Conservation (phyloP, 768 basidiomycete genomes). For the Suillus discolor region DNA sequence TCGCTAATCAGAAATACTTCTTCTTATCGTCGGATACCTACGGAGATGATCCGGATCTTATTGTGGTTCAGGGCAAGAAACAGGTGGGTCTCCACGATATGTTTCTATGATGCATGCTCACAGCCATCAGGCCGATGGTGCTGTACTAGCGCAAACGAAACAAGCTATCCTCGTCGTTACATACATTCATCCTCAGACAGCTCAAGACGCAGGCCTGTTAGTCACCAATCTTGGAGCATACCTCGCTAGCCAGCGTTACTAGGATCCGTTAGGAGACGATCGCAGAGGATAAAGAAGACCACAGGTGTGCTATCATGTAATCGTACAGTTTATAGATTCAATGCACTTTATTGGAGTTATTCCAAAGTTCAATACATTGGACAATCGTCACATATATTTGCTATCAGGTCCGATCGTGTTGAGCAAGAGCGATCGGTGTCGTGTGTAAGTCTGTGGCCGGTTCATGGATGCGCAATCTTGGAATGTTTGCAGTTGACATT, state of each 20-base stretch:
- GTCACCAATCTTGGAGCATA: conserved; percentile 80
- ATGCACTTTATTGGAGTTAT: neutral
- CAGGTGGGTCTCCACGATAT: conserved; percentile 46
- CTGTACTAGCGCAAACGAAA: conserved; percentile 73
- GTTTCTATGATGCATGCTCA: neutral
- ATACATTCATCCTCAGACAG: conserved; percentile 68
- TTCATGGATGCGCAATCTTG: neutral
- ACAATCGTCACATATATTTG: neutral
- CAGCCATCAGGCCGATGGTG: conserved; percentile 65
- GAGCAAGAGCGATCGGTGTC: neutral
- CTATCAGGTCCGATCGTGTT: neutral
- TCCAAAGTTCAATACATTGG: neutral
- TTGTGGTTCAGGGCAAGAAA: conserved; percentile 73
- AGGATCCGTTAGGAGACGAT: conserved; percentile 22
- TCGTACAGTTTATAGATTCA: neutral
- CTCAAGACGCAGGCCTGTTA: conserved; percentile 62
- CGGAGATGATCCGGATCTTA: conserved; percentile 42
- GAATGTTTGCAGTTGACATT: neutral
- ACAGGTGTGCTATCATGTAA: conserved; percentile 9
- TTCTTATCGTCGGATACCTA: conserved; percentile 37
- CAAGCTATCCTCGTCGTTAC: conserved; percentile 84
- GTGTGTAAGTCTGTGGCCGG: neutral
- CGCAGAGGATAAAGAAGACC: conserved; percentile 7
- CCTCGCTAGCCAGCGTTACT: conserved; percentile 62
- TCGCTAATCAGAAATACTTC: conserved; percentile 79